A percentile compares a stretch with the other conserved stretches of the same genome.
Conservation (phyloP, 345 rosid species). For the Eucalyptus marginata region DNA sequence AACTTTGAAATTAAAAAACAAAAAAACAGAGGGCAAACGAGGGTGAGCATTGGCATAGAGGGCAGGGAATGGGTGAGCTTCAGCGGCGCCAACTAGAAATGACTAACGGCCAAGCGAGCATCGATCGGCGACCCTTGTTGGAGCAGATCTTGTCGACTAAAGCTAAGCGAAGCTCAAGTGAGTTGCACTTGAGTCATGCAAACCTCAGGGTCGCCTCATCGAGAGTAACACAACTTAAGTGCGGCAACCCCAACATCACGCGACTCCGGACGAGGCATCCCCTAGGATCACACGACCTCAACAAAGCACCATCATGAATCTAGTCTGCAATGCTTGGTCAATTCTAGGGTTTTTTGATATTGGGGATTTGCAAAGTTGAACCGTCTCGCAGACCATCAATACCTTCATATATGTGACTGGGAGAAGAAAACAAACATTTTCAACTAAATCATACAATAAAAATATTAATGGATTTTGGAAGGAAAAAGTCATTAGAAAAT, state of each 20-base stretch:
- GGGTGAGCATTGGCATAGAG: background rate
- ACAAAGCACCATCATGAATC: background rate
- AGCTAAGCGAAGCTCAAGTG: background rate
- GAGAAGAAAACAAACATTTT: too few relatives aligned
- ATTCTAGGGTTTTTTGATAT: too few relatives aligned
- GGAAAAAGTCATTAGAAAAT: too few relatives aligned
- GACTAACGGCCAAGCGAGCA: accelerated
- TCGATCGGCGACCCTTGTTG: accelerated
- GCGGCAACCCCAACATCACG: accelerated
- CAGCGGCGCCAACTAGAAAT: accelerated
- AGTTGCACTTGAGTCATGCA: accelerated
- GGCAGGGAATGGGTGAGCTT: background rate
- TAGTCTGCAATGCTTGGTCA: background rate
- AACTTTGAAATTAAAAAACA: too few relatives aligned
- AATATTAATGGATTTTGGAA: too few relatives aligned
- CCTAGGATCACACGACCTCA: accelerated
- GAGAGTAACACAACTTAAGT: accelerated
- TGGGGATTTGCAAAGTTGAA: accelerated
- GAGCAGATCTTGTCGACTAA: background rate
- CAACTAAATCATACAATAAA: too few relatives aligned
- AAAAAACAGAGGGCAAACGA: background rate
- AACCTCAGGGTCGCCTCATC: accelerated
- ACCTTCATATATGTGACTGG: accelerated
- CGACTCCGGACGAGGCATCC: accelerated
- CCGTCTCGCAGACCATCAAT: accelerated